These are phyloP conservation scores for Fusarium illudens DNA, from an alignment of 2,329 filamentous ascomycete genomes.

Conservation along the genomic window DNA sequence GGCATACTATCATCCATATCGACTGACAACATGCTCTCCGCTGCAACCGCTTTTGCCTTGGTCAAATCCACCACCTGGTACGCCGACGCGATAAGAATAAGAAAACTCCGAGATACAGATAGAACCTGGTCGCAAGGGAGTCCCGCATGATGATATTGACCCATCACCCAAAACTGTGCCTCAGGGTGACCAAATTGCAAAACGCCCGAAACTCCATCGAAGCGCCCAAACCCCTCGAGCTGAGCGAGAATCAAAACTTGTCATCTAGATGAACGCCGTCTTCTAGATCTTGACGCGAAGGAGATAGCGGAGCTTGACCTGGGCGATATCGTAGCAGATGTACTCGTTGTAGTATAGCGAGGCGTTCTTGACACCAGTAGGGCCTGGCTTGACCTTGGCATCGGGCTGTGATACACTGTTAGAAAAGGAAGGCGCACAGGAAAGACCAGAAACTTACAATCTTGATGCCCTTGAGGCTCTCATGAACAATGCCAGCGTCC, in stretches of 20 bases:
- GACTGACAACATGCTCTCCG: neutral
- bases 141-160: neutral
- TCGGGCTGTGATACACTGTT: constrained; percentile 56
- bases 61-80: neutral
- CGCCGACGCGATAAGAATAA: constrained; percentile 1
- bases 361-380: constrained; percentile 56
- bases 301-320: constrained; percentile 75
- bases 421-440: neutral
- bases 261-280: neutral
- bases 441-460: constrained; percentile 65
- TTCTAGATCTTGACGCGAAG: constrained; percentile 66
- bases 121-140: neutral
- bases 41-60: neutral
- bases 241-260: neutral
- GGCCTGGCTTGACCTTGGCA: constrained; percentile 53
- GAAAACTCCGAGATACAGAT: neutral
- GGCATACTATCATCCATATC: neutral
- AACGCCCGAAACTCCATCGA: neutral
- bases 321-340: constrained; percentile 74
- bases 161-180: neutral
- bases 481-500: constrained; percentile 73
- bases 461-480: constrained; percentile 70
- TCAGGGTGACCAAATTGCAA: neutral
- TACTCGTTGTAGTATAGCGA: constrained; percentile 76
- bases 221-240: neutral